A percentile compares a stretch with the other conserved stretches of the same genome.
phyloP scores from a whole-genome alignment of 2,329 filamentous ascomycete genomes.

The Diaporthe sp. region DNA sequence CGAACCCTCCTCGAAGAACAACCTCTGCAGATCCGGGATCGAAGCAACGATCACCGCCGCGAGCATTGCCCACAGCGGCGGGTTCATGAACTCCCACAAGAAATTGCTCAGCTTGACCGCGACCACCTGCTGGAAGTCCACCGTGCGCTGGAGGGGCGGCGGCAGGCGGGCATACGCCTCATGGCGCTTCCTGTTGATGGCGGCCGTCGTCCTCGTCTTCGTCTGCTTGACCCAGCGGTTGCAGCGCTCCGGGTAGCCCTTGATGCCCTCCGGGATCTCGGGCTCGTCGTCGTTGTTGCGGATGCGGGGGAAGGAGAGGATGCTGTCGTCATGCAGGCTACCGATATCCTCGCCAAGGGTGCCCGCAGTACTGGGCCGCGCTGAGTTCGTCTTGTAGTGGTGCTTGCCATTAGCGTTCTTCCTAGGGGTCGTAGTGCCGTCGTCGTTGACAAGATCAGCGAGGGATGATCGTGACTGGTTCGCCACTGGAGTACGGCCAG shows the following conservation, averaged over 20 bases:
- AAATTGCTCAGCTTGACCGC: slow-evolving; percentile 70
- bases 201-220: slow-evolving; percentile 42
- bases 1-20: slow-evolving; percentile 91
- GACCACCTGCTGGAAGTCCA: slow-evolving; percentile 50
- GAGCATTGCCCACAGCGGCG: slow-evolving; percentile 97
- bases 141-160: slow-evolving; percentile 53
- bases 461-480: slow-evolving; percentile 64
- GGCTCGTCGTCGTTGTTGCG: slow-evolving; percentile 57
- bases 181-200: slow-evolving; percentile 40
- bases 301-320: slow-evolving; percentile 74
- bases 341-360: slow-evolving; percentile 42
- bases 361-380: slow-evolving; percentile 37
- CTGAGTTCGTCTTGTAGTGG: slow-evolving; percentile 45
- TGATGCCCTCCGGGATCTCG: slow-evolving; percentile 56
- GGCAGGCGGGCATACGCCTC: slow-evolving; percentile 57
- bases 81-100: slow-evolving; percentile 96
- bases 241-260: slow-evolving; percentile 56
- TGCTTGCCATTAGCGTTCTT: slow-evolving; percentile 48
- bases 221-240: slow-evolving; percentile 50
- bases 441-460: slow-evolving; percentile 31
- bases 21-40: slow-evolving; percentile 81
- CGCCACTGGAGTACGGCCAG: slow-evolving; percentile 68
- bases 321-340: slow-evolving; percentile 58
- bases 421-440: slow-evolving; percentile 45
- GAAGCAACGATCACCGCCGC: slow-evolving; percentile 91